Base-by-base conservation (phyloP, 768 basidiomycete species). In the Calocybe gangraenosa region DNA sequence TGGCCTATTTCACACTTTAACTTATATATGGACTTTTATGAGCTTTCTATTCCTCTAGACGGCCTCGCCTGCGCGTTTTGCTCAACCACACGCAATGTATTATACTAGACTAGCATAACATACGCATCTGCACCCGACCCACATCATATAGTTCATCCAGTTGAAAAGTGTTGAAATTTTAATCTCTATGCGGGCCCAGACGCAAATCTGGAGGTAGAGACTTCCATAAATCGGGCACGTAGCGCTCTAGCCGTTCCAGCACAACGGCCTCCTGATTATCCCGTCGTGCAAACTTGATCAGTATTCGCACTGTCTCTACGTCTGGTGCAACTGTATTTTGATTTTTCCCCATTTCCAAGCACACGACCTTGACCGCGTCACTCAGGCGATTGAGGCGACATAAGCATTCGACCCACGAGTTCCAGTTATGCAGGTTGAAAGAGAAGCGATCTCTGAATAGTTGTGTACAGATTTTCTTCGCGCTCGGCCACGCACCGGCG, bases 361-460 rank as follows among this genome's bases (percentile, higher is more conserved):
- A 82, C 15, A 84, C 71, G 14, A 79, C 68, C 57, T 75, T 74
- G 34, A 81, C 59, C 1, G 90, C 93, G 18, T 87, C 84, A 17
- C 81, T 75, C 23, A 90, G 53, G 54, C 71, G 69, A 7, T 79
- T 76, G 37, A 80, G 59, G 18, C 92, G 76, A 56, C 88, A 90
- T n/a, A 95, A 73, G 58, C 86, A 90, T 63, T 96, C 92, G 15
- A 96, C 61, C 71, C 82, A 90, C 0, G 81, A 74, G 47, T 87
- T 81, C 88, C 91, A 92, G 56, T 87, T 85, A 41, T 79, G 76
- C 49, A 69, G 55, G 57, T 84, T 82, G 43, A 87, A 67, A 30
- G 50, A 56, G 58, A 75, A 87, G 18, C 68, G 71, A 37, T 69
- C 69, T 41, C 63, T 69, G 21, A 62, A 61, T 39, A 85, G 68